phyloP scores from a whole-genome alignment of 306 rosid genomes.

The Dryas drummondii region DNA sequence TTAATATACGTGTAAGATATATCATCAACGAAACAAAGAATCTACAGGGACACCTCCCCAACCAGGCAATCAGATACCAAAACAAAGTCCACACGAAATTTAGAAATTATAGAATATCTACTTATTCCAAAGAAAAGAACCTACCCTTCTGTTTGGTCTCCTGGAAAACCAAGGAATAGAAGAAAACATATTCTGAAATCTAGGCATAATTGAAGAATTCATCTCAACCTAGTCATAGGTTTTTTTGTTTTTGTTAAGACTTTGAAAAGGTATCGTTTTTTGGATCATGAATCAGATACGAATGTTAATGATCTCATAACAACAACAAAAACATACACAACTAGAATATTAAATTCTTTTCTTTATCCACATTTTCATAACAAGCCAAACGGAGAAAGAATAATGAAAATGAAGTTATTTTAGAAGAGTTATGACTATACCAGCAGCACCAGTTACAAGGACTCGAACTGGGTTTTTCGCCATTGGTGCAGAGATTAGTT shows the following conservation, averaged over 20 bases:
- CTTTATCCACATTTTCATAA: background rate
- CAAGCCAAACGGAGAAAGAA: background rate
- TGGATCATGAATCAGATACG: background rate
- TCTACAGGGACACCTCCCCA: constrained; percentile 25
- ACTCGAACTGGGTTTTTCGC: constrained; percentile 40
- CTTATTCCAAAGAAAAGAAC: constrained; percentile 42
- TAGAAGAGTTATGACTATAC: constrained; percentile 21
- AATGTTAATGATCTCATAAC: background rate
- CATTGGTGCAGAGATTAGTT: constrained; percentile 29
- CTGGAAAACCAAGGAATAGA: constrained; percentile 3
- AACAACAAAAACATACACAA: background rate
- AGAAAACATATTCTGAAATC: background rate
- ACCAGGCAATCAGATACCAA: constrained; percentile 54
- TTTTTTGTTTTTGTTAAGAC: too few relatives aligned
- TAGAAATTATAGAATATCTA: constrained; percentile 17
- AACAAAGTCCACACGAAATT: constrained; percentile 45
- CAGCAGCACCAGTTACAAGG: constrained; percentile 57
- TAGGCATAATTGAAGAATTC: background rate
- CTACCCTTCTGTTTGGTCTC: constrained; percentile 8
- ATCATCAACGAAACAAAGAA: constrained; percentile 21
- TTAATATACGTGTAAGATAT: background rate
- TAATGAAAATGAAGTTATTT: background rate
- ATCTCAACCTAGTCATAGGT: background rate
- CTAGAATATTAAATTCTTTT: background rate
- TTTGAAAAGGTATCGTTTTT: background rate